Conservation (phyloP, 768 basidiomycete species). For the Phylloporus rhodoxanthus region DNA sequence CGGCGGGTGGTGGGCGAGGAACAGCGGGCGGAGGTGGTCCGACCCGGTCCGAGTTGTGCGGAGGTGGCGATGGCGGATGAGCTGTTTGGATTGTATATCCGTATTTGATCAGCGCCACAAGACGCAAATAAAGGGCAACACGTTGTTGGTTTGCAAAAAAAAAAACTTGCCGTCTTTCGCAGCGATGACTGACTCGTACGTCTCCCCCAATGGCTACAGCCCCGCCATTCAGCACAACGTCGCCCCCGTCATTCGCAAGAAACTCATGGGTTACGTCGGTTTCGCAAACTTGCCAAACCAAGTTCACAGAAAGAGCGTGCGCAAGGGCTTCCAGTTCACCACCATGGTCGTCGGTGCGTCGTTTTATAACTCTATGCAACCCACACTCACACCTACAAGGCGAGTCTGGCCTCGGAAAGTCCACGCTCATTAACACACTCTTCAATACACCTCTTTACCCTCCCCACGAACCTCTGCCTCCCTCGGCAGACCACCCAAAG, state of each 20-base stretch:
- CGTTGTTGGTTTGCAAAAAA: constrained; percentile 24
- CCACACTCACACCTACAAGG: constrained; percentile 41
- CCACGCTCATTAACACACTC: constrained; percentile 96
- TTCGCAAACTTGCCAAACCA: constrained; percentile 99
- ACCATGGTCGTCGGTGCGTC: constrained; percentile 96
- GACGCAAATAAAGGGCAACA: constrained; percentile 32
- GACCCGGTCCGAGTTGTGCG: not conserved
- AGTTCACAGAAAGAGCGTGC: constrained; percentile 95
- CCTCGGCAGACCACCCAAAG: constrained; percentile 80
- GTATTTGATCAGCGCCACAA: constrained; percentile 28
- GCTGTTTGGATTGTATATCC: constrained; percentile 41
- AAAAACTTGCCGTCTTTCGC: constrained; percentile 34
- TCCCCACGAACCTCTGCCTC: constrained; percentile 76
- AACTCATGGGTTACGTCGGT: constrained; percentile 91
- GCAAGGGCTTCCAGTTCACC: constrained; percentile 99
- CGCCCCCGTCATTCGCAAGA: constrained; percentile 65
- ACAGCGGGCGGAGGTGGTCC: not conserved
- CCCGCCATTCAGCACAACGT: constrained; percentile 46
- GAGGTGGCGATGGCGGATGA: constrained; percentile 14
- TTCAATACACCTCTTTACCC: constrained; percentile 97
- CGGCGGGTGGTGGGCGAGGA: not conserved
- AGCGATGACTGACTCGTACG: constrained; percentile 70
- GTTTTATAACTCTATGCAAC: constrained; percentile 11
- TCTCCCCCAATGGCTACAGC: constrained; percentile 50
- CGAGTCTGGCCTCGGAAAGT: constrained; percentile 98